Evolutionary conservation across 192 early-diverging fungal genomes (phyloP).

Genomic region (Coemansia erecta): DNA sequence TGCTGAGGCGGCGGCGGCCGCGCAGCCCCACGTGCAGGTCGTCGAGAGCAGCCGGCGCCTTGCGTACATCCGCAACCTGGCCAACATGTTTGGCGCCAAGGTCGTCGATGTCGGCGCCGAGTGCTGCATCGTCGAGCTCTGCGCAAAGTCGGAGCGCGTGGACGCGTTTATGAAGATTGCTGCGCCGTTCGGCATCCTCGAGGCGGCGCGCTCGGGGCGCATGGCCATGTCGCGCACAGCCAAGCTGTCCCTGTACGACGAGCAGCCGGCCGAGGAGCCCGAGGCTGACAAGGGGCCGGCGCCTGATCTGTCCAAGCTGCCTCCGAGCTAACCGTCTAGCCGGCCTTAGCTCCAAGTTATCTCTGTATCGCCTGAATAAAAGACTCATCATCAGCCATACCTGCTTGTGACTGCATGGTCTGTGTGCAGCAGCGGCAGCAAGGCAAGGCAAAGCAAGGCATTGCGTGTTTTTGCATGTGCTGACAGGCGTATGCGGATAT

Average conservation of each 20-base stretch:
- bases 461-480: no score
- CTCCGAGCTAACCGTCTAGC: slow-evolving; percentile 72
- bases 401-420: no score
- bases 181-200: slow-evolving; percentile 95
- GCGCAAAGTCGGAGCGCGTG: slow-evolving; percentile 83
- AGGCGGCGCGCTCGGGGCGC: slow-evolving; percentile 88
- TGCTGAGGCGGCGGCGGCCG: no score
- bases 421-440: no score
- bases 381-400: no score
- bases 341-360: background rate
- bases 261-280: slow-evolving; percentile 56
- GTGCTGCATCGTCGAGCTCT: slow-evolving; percentile 80
- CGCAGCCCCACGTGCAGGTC: slow-evolving; percentile 63
- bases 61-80: slow-evolving; percentile 57
- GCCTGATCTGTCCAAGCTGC: slow-evolving; percentile 90
- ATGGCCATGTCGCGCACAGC: slow-evolving; percentile 97
- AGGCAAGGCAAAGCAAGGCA: no score
- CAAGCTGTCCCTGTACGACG: slow-evolving; percentile 70
- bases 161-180: slow-evolving; percentile 91
- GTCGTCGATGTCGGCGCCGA: slow-evolving; percentile 88
- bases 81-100: slow-evolving; percentile 79
- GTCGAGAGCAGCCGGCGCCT: slow-evolving; percentile 63
- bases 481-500: no score
- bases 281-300: slow-evolving; percentile 37
- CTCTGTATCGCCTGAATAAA: no score